Percentiles rank a stretch among this genome's conserved stretches.
Conservation (phyloP, 2,329 filamentous ascomycete genomes). For the Zalaria sp. region DNA sequence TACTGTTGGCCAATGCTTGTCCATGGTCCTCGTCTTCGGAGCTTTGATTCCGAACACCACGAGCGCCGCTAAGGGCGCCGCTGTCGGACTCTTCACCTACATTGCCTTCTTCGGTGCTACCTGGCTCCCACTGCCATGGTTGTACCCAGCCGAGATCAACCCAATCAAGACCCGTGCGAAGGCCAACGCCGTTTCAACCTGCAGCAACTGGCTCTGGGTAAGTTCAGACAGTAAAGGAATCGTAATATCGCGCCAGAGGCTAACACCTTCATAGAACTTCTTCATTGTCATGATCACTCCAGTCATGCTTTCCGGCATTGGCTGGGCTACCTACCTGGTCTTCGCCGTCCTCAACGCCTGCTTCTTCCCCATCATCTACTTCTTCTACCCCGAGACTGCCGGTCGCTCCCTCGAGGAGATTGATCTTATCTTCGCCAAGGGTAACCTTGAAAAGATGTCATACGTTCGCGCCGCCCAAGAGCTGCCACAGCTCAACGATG, state of each 20-base stretch:
- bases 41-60: constrained; percentile 18
- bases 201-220: constrained; percentile 39
- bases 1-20: constrained; percentile 11
- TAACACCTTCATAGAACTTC: constrained; percentile 21
- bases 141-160: constrained; percentile 26
- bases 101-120: constrained; percentile 54
- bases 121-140: constrained; percentile 17
- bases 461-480: constrained; percentile 23
- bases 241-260: background rate
- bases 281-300: constrained; percentile 29
- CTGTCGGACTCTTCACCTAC: constrained; percentile 54
- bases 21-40: constrained; percentile 8
- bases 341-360: constrained; percentile 38
- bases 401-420: constrained; percentile 11
- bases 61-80: constrained; percentile 24
- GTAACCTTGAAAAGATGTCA: constrained; percentile 15
- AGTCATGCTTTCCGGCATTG: constrained; percentile 19
- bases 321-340: constrained; percentile 29
- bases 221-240: constrained; percentile 1
- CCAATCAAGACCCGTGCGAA: constrained; percentile 42
- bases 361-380: constrained; percentile 46
- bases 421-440: constrained; percentile 17
- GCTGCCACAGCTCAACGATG: constrained; percentile 19
- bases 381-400: constrained; percentile 32
- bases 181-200: constrained; percentile 40